These are phyloP conservation scores for Ambrosia hybrid DNA, from an alignment of 140 eudicot genomes.

Conservation along the genomic window DNA sequence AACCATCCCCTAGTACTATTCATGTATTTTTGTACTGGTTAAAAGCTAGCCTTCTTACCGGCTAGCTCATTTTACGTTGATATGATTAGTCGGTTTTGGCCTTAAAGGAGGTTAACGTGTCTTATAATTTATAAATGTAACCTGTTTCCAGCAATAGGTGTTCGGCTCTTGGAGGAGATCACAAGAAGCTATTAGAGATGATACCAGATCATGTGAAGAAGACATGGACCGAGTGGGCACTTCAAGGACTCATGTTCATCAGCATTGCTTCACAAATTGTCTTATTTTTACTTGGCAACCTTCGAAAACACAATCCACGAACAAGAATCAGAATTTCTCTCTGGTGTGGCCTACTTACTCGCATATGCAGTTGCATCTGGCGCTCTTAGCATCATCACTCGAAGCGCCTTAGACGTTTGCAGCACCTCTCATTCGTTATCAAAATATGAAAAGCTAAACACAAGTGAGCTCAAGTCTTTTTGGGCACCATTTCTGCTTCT, in stretches of 20 bases:
- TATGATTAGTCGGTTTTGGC: no score
- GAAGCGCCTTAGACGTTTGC: conserved; percentile 29
- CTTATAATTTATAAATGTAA: background rate
- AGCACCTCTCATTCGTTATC: conserved; percentile 21
- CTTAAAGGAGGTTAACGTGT: no score
- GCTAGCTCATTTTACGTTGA: no score
- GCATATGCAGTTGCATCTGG: conserved; percentile 40
- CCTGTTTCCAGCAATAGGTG: conserved; percentile 30
- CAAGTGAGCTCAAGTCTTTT: conserved; percentile 33
- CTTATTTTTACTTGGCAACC: no score
- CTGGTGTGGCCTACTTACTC: conserved; percentile 44
- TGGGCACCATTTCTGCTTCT: conserved; percentile 48
- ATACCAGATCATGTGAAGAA: conserved; percentile 27
- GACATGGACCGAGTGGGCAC: conserved; percentile 38
- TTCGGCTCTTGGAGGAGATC: conserved; percentile 16
- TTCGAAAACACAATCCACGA: conserved; percentile 23
- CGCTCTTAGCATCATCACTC: conserved; percentile 40
- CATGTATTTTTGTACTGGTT: no score
- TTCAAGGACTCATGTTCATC: conserved; percentile 25
- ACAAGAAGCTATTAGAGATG: conserved; percentile 31
- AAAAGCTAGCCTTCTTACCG: no score
- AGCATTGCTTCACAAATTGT: conserved; percentile 31
- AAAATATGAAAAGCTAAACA: background rate
- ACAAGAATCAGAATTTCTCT: conserved; percentile 24
- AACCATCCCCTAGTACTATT: no score